phyloP scores from a whole-genome alignment of 2,329 filamentous ascomycete genomes.

The Graphiopsis chlorocephala region DNA sequence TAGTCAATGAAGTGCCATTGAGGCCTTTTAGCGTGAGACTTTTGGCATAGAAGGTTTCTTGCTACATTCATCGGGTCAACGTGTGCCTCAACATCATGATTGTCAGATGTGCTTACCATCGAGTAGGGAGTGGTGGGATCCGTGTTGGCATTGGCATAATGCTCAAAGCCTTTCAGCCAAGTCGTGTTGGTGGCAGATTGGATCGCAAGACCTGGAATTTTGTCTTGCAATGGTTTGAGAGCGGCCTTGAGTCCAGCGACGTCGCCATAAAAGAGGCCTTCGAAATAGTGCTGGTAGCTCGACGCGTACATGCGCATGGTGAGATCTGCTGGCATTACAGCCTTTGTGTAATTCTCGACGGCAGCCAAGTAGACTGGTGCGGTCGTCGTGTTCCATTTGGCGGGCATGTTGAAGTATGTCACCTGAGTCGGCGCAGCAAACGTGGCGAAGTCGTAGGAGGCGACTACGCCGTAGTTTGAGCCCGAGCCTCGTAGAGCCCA shows the following conservation, averaged over 20 bases:
- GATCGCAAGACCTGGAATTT: constrained; percentile 4
- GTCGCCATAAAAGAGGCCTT: constrained; percentile 17
- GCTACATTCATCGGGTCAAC: not conserved
- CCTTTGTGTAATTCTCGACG: constrained; percentile 16
- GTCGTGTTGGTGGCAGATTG: constrained; percentile 8
- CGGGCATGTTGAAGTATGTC: constrained; percentile 19
- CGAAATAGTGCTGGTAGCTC: constrained; percentile 10
- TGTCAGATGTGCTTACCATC: not conserved
- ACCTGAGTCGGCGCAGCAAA: constrained; percentile 21
- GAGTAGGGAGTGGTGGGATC: constrained; percentile 15
- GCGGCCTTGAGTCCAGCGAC: constrained; percentile 14
- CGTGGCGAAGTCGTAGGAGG: constrained; percentile 22
- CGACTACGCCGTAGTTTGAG: constrained; percentile 24
- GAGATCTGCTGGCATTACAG: constrained; percentile 17
- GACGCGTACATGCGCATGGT: constrained; percentile 18
- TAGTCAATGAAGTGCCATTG: constrained; percentile 16
- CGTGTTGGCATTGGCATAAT: constrained; percentile 9
- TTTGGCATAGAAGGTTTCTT: constrained; percentile 21
- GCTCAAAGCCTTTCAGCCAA: constrained; percentile 9
- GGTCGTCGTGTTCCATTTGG: constrained; percentile 15
- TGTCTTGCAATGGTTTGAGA: constrained; percentile 13
- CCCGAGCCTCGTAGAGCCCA: constrained; percentile 25
- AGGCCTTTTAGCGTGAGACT: constrained; percentile 18
- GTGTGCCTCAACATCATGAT: not conserved
- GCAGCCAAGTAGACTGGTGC: constrained; percentile 12